Evolutionary conservation across 306 rosid genomes (phyloP), one percentile per base, ranked within the genome.

Genomic region (Pyrus pyrifolia): DNA sequence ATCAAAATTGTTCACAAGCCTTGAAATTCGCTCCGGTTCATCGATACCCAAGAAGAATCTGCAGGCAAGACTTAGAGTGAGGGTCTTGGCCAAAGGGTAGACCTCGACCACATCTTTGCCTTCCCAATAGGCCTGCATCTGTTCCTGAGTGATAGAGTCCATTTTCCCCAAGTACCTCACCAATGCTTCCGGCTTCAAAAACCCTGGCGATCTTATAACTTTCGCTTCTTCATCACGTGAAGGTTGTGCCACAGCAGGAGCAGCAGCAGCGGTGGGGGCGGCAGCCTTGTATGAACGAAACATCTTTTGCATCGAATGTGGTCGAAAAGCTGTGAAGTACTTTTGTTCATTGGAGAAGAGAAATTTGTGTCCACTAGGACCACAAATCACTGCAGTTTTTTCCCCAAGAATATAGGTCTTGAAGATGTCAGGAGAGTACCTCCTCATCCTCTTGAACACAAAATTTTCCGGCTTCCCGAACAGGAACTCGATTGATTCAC

Each of bases 151-250:
- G 49, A 83, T 82, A 0, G 87, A 67, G 45, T 86, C 88, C 82
- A 90, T 82, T 21, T 44, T 72, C n/a, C 79, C 83, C 88, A 90
- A 80, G 84, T 86, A 88, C 46, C 75, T 86, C 2, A 78, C 63
- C 81, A 90, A 51, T 17, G 88, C 91, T 61, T 90, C 96, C 8
- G 93, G 93, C 53, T 83, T 90, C 35, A 90, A 78, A 46, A 90
- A 83, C 60, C 89, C 91, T 17, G 85, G 87, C 5, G 85, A 80
- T 38, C 68, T 71, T 2, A 82, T 30, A 3, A 73, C 79, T 68
- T 82, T 82, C 1, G 81, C 53, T 63, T 82, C 85, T 57, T 77
- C 85, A 0, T 77, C 85, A 0, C 82, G 78, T 21, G 40, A 68
- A 18, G 17, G 67, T 40, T 73, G 79, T 31, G 49, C 49, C 25